A percentile compares a stretch with the other conserved stretches of the same genome.
Conservation (phyloP, 23 red algal species). For the Gracilaria vermiculophylla region DNA sequence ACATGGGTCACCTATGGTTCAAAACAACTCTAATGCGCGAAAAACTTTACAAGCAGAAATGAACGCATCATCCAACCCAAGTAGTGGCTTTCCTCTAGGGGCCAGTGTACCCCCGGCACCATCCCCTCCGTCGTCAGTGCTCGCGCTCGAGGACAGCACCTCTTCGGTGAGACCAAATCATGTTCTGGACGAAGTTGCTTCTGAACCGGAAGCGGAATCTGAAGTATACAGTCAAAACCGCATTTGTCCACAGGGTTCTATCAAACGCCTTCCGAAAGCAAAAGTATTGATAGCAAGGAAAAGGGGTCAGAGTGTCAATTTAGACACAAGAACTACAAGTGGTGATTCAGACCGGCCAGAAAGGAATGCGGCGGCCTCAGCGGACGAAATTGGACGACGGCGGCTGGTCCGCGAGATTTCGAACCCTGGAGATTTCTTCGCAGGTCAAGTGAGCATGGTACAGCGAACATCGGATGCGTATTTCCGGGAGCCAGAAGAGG, state of each 20-base stretch:
- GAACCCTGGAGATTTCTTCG: constrained; percentile 43
- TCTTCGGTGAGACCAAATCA: not conserved
- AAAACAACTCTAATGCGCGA: not conserved
- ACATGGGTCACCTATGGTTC: not conserved
- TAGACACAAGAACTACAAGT: not conserved
- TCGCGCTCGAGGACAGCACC: not conserved
- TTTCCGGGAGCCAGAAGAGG: not conserved
- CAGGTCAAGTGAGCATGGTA: constrained; percentile 62
- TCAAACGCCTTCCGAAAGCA: constrained; percentile 48
- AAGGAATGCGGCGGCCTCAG: not conserved
- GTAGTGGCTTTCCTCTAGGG: not conserved
- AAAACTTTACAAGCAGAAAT: not conserved
- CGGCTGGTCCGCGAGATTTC: constrained; percentile 32
- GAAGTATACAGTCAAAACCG: not conserved
- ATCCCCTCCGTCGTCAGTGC: not conserved
- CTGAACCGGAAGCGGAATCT: not conserved
- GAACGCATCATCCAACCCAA: not conserved
- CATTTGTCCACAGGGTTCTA: not conserved
- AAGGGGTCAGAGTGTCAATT: constrained; percentile 29
- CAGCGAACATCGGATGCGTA: not conserved
- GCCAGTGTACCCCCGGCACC: not conserved
- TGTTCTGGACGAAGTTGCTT: not conserved
- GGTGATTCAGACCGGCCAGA: not conserved
- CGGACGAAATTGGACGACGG: not conserved
- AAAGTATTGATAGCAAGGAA: constrained; percentile 44